phyloP scores from a whole-genome alignment of 2,329 filamentous ascomycete genomes.

The Triangularia setosa region DNA sequence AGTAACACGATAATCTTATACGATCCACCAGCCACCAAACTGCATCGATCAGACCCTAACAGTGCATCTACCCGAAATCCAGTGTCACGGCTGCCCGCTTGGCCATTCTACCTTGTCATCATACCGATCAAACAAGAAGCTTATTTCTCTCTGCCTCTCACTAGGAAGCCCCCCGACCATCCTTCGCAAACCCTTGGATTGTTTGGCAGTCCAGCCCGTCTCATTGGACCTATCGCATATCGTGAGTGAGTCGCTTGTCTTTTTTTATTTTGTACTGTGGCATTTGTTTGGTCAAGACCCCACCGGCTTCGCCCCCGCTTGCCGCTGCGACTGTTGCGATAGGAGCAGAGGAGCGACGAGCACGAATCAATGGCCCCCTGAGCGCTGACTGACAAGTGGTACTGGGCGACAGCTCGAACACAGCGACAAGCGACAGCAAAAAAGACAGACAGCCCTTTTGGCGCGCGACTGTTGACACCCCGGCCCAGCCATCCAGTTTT shows the following conservation, averaged over 20 bases:
- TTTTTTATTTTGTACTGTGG: constrained; percentile 17
- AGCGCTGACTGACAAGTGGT: constrained; percentile 20
- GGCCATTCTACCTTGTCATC: neutral
- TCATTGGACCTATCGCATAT: constrained; percentile 14
- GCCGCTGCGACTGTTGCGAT: constrained; percentile 24
- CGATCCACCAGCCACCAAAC: neutral
- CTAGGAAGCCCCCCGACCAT: neutral
- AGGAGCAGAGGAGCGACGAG: constrained; percentile 16
- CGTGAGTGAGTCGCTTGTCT: neutral
- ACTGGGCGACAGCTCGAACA: constrained; percentile 31
- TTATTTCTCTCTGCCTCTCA: constrained; percentile 8
- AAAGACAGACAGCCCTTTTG: constrained; percentile 19
- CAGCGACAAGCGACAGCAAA: constrained; percentile 14
- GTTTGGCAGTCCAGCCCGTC: constrained; percentile 1
- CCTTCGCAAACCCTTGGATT: constrained; percentile 1
- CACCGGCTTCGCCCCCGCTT: constrained; percentile 25
- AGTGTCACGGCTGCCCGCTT: neutral
- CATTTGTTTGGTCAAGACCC: constrained; percentile 1
- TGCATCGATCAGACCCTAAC: neutral
- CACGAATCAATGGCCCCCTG: constrained; percentile 25
- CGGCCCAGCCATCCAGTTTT: constrained; percentile 7
- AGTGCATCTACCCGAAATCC: neutral
- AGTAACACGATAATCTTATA: neutral
- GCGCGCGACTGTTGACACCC: constrained; percentile 25
- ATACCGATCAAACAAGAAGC: constrained; percentile 6